Evolutionary conservation across 2,329 filamentous ascomycete species (phyloP).

Genomic region (Podosphaera fusca): DNA sequence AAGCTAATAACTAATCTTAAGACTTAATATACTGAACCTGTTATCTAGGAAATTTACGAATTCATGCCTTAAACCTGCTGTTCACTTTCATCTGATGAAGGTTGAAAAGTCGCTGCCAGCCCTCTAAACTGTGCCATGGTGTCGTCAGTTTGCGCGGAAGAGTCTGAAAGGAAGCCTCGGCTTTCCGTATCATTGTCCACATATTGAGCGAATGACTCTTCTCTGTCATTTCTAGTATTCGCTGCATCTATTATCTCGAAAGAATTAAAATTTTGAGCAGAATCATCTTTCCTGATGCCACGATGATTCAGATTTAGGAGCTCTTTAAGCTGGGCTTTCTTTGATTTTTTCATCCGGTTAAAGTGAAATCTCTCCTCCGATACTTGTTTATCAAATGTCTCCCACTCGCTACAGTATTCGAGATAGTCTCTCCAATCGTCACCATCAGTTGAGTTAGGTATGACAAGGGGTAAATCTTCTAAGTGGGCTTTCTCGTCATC

Average conservation of each 20-base stretch:
- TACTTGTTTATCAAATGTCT: constrained; percentile 9
- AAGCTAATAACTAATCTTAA: neutral
- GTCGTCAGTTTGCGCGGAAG: neutral
- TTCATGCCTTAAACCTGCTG: neutral
- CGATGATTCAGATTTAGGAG: neutral
- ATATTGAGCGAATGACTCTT: neutral
- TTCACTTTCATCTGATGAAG: neutral
- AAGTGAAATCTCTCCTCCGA: constrained; percentile 8
- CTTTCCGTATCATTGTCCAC: neutral
- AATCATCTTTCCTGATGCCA: neutral
- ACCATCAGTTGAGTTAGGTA: neutral
- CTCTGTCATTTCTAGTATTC: neutral
- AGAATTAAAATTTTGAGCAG: neutral
- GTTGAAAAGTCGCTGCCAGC: neutral
- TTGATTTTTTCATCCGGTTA: constrained; percentile 6
- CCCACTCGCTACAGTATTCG: constrained; percentile 15
- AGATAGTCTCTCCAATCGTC: constrained; percentile 12
- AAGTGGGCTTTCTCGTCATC: constrained; percentile 4
- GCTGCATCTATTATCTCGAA: neutral
- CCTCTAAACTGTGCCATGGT: constrained; percentile 1
- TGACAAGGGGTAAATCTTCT: constrained; percentile 1
- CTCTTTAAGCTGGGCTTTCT: neutral
- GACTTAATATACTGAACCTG: neutral
- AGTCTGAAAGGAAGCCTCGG: neutral
- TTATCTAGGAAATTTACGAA: neutral